Evolutionary conservation across 805 yeast genomes (phyloP), one percentile per base, ranked within the genome.

Genomic region (Maudiozyma barnettii): DNA sequence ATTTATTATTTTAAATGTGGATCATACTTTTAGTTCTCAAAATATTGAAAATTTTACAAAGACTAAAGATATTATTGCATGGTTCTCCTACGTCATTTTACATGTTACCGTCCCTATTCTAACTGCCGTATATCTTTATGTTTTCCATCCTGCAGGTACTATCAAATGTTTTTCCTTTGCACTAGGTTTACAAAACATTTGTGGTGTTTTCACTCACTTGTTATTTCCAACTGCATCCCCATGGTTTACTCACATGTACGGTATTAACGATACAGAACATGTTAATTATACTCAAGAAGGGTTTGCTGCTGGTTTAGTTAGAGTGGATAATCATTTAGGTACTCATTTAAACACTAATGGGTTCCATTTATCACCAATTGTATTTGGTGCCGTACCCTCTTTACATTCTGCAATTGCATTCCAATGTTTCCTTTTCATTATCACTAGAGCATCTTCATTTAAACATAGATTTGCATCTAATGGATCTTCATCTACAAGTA

Each of bases 151-250:
- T 1, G 84, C 81, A n/a, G 85, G 84, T 0, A 76, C 78, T 0
- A 45, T 79, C 12, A 76, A 73, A 50, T 66, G 71, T 53, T 82
- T 79, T 53, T 66, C 78, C 1, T 55, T 73, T n/a, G 71, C 78
- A 0, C 53, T 82, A 39, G 88, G 89, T 1, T 45, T 70, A 10
- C 86, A 80, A 58, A 82, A 80, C 54, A 70, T 80, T 12, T 62
- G 70, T 1, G 84, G 85, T 21, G 80, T 80, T 0, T 37, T 72
- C 36, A 82, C 86, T 2, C 87, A 81, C 59, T 58, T 82, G 35
- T 43, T 72, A 5, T 69, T 81, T 60, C 90, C 90, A 22, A 81
- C 78, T 58, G 84, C 87, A 1, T 84, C 89, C 0, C 89, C 89
- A 3, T 79, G 87, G 82, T 82, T 80, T 59, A 76, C 79, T 42